These are phyloP conservation scores for Hirschfeldia incana DNA, from an alignment of 345 rosid genomes.

Conservation along the genomic window DNA sequence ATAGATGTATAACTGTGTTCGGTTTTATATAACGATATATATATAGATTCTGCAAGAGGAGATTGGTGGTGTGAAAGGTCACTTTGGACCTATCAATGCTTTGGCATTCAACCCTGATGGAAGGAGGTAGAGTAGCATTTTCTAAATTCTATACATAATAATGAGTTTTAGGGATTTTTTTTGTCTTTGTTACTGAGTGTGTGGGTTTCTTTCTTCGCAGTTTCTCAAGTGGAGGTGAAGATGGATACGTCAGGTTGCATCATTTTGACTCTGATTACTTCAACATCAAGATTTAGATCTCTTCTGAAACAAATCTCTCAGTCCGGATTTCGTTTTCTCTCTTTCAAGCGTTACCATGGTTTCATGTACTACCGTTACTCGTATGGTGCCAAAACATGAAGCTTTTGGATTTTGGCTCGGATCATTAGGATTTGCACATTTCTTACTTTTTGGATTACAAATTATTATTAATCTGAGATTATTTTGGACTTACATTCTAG, in stretches of 20 bases:
- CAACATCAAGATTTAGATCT: constrained; percentile 61
- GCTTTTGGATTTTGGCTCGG: neutral
- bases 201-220: constrained; percentile 34
- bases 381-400: neutral
- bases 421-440: neutral
- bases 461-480: neutral
- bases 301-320: neutral
- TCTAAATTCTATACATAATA: neutral
- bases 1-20: neutral
- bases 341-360: neutral
- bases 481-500: neutral
- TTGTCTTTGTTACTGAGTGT: constrained; percentile 5
- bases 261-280: constrained; percentile 89
- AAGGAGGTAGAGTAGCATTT: constrained; percentile 56
- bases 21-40: neutral
- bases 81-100: constrained; percentile 96
- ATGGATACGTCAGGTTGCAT: constrained; percentile 92
- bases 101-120: constrained; percentile 97
- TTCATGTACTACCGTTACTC: neutral
- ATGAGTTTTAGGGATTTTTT: too few species aligned
- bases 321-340: constrained; percentile 5
- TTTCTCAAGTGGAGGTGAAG: constrained; percentile 98
- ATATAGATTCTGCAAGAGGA: constrained; percentile 78
- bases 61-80: constrained; percentile 97
- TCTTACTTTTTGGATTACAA: neutral